Evolutionary conservation across 2,329 filamentous ascomycete species (phyloP).

Genomic region (Penicillium fuscoglaucum): DNA sequence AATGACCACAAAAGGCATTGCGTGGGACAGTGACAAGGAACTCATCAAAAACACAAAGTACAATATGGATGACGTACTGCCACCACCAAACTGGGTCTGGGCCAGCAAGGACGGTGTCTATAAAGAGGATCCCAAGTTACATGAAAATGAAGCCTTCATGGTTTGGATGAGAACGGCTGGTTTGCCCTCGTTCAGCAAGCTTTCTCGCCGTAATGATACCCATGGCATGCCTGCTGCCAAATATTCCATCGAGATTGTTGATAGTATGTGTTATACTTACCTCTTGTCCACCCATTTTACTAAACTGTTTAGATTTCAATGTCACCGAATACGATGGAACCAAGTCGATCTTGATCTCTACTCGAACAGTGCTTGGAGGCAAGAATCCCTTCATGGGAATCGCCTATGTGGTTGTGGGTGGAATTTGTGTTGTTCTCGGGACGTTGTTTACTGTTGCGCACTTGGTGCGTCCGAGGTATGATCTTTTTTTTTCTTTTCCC

Average conservation of each 20-base stretch:
- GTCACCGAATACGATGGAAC: slow-evolving; percentile 77
- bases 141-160: slow-evolving; percentile 80
- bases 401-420: slow-evolving; percentile 90
- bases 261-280: slow-evolving; percentile 62
- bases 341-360: slow-evolving; percentile 87
- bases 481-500: not conserved
- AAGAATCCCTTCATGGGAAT: slow-evolving; percentile 96
- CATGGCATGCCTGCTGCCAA: slow-evolving; percentile 65
- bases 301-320: slow-evolving; percentile 67
- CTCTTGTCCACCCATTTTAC: not conserved
- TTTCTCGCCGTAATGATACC: slow-evolving; percentile 79
- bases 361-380: slow-evolving; percentile 88
- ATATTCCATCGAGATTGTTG: slow-evolving; percentile 74
- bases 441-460: slow-evolving; percentile 86
- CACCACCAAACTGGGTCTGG: slow-evolving; percentile 93
- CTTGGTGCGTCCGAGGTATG: slow-evolving; percentile 83
- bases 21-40: slow-evolving; percentile 80
- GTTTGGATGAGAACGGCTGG: slow-evolving; percentile 99
- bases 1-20: slow-evolving; percentile 77
- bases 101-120: slow-evolving; percentile 69
- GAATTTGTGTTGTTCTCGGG: slow-evolving; percentile 86
- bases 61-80: slow-evolving; percentile 64
- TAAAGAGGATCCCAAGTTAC: slow-evolving; percentile 68
- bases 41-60: slow-evolving; percentile 74
- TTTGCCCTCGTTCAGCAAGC: slow-evolving; percentile 89